Conservation (phyloP, 2,329 filamentous ascomycete genomes). For the Penicillium sp. region DNA sequence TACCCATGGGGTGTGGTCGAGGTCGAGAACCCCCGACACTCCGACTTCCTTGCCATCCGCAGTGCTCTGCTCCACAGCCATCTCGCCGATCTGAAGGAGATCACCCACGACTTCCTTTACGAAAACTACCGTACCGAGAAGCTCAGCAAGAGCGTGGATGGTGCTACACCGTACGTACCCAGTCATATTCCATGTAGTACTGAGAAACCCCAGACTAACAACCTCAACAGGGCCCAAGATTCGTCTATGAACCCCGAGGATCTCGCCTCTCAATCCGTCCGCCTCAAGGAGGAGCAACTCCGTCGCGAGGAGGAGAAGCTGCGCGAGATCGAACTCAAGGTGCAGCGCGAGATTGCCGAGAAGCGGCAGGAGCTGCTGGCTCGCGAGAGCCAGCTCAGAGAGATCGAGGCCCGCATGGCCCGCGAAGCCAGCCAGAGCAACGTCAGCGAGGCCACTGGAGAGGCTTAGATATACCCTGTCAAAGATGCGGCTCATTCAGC, state of each 20-base stretch:
- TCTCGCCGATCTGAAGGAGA: constrained; percentile 97
- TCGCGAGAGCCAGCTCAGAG: constrained; percentile 96
- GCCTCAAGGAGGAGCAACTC: constrained; percentile 99
- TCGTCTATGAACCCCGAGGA: constrained; percentile 98
- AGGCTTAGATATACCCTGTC: constrained; percentile 40
- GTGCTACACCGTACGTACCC: constrained; percentile 77
- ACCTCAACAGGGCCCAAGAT: constrained; percentile 60
- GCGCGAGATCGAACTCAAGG: constrained; percentile 98
- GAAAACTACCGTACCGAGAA: constrained; percentile 99
- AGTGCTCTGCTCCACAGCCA: constrained; percentile 97
- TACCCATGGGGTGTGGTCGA: constrained; percentile 99
- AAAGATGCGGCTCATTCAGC: constrained; percentile 33
- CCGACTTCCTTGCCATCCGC: constrained; percentile 95
- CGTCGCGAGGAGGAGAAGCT: constrained; percentile 99
- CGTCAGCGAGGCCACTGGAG: constrained; percentile 37
- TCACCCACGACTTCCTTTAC: constrained; percentile 99
- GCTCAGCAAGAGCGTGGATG: constrained; percentile 98
- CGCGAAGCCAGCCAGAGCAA: constrained; percentile 68
- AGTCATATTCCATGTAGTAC: not conserved
- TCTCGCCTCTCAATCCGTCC: constrained; percentile 93
- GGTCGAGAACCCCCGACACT: constrained; percentile 98
- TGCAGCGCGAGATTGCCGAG: constrained; percentile 99
- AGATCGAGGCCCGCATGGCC: constrained; percentile 98
- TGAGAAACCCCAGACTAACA: constrained; percentile 31
- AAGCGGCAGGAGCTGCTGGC: constrained; percentile 98